Base-by-base conservation (phyloP, 768 basidiomycete genomes). In the Naganishia randhawae region DNA sequence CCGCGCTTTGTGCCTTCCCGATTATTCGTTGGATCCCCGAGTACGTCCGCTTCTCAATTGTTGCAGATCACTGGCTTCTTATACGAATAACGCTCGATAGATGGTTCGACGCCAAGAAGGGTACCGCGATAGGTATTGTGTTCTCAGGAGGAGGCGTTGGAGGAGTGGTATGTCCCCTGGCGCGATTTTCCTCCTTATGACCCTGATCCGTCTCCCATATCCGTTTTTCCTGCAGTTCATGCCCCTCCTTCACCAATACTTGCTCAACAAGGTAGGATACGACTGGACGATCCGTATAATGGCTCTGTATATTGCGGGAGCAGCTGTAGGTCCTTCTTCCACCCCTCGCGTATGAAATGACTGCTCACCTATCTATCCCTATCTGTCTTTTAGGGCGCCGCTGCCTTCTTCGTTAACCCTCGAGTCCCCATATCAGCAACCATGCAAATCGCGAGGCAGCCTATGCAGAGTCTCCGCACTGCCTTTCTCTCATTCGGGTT, bases 11-110 rank as follows among this genome's bases (percentile, higher is more conserved):
- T 35, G 72, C 70, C 1, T 71, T 71, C 42, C 72, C 72, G 14
- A 66, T 73, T 42, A 73, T 73, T 37, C 61, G 70, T 19, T 73
- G 72, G 72, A 31, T 73, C 31, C 72, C 72, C 17, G 67, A 73
- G 72, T 71, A 63, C 17, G 72, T 69, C 7, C 32, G 31, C 50
- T 10, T n/a, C 31, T 29, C n/a, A n/a, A n/a, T n/a, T n/a, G n/a
- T n/a, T n/a, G n/a, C n/a, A n/a, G n/a, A n/a, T n/a, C n/a, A n/a
- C 25, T 48, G 16, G 41, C 41, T 5, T 32, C 19, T 16, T 45
- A n/a, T 25, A 29, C 17, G 10, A 17, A 17, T n/a, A 32, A 57
- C 14, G 37, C 25, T 17, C 55, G n/a, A 32, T 32, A 73, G 72
- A 50, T 73, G 72, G 72, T 73, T 73, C 39, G 72, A 73, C 35